These are phyloP conservation scores for Singerocomus inundabilis DNA, from an alignment of 1,284 basidiomycete species.

Conservation along the genomic window DNA sequence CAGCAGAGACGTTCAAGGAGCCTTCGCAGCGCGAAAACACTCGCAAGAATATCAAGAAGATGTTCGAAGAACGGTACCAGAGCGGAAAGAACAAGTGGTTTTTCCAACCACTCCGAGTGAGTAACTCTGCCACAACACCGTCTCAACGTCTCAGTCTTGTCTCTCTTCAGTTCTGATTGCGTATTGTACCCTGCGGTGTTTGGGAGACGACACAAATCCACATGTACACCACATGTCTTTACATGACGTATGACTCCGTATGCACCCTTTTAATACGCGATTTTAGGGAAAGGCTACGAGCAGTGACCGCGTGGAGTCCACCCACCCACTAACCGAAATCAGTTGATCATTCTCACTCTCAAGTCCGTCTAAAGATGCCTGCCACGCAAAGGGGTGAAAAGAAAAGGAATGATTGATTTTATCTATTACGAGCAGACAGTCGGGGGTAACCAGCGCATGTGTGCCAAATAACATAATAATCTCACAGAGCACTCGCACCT, in stretches of 20 bases:
- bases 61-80: conserved; percentile 90
- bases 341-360: conserved; percentile 1
- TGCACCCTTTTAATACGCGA: conserved; percentile 11
- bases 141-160: not conserved
- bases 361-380: not conserved
- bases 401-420: conserved; percentile 21
- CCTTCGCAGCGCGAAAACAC: conserved; percentile 88
- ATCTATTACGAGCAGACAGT: conserved; percentile 24
- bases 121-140: conserved; percentile 27
- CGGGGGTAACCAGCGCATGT: conserved; percentile 14
- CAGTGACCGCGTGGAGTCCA: not conserved
- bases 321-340: not conserved
- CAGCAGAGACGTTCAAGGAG: conserved; percentile 92
- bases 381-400: not conserved
- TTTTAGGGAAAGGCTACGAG: not conserved
- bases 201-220: conserved; percentile 26
- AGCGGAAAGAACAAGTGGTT: conserved; percentile 96
- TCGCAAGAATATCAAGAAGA: conserved; percentile 95
- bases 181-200: conserved; percentile 9
- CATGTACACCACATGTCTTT: conserved; percentile 33
- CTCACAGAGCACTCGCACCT: conserved; percentile 47
- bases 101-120: conserved; percentile 77
- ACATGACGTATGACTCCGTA: conserved; percentile 26
- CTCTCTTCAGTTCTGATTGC: conserved; percentile 28
- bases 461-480: conserved; percentile 12